Base-by-base conservation (phyloP, 2,329 filamentous ascomycete genomes). In the Paracorniculantispora psalliotae region DNA sequence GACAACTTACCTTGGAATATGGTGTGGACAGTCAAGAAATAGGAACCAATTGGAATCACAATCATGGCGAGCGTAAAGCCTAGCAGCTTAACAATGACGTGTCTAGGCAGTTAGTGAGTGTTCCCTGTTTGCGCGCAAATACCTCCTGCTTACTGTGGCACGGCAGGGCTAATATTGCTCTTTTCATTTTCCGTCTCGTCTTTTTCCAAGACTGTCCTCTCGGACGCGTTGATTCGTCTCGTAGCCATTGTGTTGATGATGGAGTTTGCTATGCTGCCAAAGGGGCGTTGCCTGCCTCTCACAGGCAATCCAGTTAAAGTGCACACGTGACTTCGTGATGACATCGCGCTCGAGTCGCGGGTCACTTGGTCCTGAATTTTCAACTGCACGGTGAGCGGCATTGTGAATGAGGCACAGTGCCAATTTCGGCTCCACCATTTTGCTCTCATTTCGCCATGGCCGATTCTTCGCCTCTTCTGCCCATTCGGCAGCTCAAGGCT, bases 21-120 rank as follows among this genome's bases (percentile, higher is more conserved):
- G 1, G 79, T 82, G 68, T 92, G 83, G 28, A 96, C 81, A 0
- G 90, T 89, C 48, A 89, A 68, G 72, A 96, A 99, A 75, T 97
- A 99, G 44, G 89, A 91, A 43, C 90, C 87, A 66, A 99, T 91
- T 15, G 94, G 94, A 21, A 90, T 75, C 17, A 89, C 82, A 61
- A 97, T 82, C 93, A 99, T 97, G 70, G 92, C 92, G 41, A 92
- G 78, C 0, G 92, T 96, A 76, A 97, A 97, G 63, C 83, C 87
- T 17, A 97, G 81, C 21, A 99, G 85, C 77, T 97, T 99, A 69
- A 87, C 77, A 64, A 99, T 94, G 64, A 97, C 92, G 69, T 89
- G 81, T 59, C 91, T 91, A 35, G 58, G 12, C 37, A 17, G 43
- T 58, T 21, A 50, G 23, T 15, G 57, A 61, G 56, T 13, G 48